A percentile compares a stretch with the other conserved stretches of the same genome.
Evolutionary conservation across 2,329 filamentous ascomycete genomes (phyloP).

Genomic region (Aspergillus sojae): DNA sequence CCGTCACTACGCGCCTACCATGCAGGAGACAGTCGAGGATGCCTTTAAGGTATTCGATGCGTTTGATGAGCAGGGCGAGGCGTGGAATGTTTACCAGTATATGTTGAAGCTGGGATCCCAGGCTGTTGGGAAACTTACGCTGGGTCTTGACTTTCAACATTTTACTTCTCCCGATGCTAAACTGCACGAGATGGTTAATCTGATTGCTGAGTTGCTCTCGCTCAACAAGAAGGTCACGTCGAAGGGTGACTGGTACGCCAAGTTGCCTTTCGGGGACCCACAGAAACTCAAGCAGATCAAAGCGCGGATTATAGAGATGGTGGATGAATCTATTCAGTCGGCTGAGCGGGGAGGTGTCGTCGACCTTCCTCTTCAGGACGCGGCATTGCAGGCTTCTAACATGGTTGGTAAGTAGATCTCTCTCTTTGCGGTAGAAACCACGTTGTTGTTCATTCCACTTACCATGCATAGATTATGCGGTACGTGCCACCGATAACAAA

Average conservation of each 20-base stretch:
- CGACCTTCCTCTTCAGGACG: constrained; percentile 43
- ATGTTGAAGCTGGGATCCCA: constrained; percentile 53
- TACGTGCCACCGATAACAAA: constrained; percentile 56
- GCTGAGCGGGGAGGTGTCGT: constrained; percentile 26
- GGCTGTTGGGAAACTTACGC: constrained; percentile 47
- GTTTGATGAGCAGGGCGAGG: constrained; percentile 50
- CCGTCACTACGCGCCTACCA: constrained; percentile 61
- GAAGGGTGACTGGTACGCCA: constrained; percentile 58
- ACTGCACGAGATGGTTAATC: constrained; percentile 54
- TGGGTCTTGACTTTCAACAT: constrained; percentile 50
- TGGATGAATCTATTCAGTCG: constrained; percentile 24
- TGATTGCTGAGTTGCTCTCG: constrained; percentile 54
- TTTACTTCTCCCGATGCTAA: constrained; percentile 49
- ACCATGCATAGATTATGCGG: constrained; percentile 24
- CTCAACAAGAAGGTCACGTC: constrained; percentile 63
- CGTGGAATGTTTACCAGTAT: constrained; percentile 54
- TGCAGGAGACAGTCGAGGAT: constrained; percentile 59
- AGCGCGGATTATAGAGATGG: constrained; percentile 22
- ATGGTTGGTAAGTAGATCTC: constrained; percentile 39
- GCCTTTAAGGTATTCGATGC: constrained; percentile 52
- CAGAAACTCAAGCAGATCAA: constrained; percentile 37
- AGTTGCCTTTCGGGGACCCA: constrained; percentile 61
- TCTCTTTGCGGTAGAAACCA: background rate
- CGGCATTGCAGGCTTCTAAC: constrained; percentile 43
- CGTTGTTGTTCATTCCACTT: background rate